Evolutionary conservation across 2,329 filamentous ascomycete genomes (phyloP).

Genomic region (Mollisiaceae sp.): DNA sequence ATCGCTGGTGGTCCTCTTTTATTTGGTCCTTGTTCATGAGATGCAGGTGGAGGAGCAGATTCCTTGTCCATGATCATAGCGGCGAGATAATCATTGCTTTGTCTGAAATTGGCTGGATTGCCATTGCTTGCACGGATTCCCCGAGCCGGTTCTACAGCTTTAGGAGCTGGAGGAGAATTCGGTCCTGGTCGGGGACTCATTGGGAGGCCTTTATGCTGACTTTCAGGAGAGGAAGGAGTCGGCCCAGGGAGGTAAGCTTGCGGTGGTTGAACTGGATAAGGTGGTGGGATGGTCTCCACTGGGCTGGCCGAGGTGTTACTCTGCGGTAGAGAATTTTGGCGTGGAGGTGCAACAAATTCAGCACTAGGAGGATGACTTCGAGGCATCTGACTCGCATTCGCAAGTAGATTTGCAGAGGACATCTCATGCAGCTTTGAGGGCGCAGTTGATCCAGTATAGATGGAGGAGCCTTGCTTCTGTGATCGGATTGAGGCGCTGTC

Average conservation of each 20-base stretch:
- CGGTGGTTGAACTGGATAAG: conserved; percentile 34
- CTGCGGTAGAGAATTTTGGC: conserved; percentile 53
- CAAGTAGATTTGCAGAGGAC: conserved; percentile 33
- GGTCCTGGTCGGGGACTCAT: conserved; percentile 21
- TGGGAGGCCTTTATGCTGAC: conserved; percentile 33
- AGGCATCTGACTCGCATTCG: conserved; percentile 37
- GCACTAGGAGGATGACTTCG: conserved; percentile 31
- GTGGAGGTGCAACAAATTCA: conserved; percentile 42
- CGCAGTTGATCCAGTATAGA: conserved; percentile 50
- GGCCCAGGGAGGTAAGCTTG: conserved; percentile 32
- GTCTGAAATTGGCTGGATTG: conserved; percentile 28
- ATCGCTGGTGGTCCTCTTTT: conserved; percentile 34
- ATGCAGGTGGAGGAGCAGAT: conserved; percentile 16
- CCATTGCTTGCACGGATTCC: conserved; percentile 27
- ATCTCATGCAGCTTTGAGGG: conserved; percentile 36
- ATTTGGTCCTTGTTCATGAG: neutral
- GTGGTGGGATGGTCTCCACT: conserved; percentile 41
- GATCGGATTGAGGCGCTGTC: conserved; percentile 63
- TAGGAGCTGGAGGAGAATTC: neutral
- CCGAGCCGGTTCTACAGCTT: conserved; percentile 11
- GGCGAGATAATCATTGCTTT: conserved; percentile 42
- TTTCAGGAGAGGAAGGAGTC: conserved; percentile 16
- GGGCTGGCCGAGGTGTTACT: conserved; percentile 48
- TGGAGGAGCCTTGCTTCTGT: conserved; percentile 52
- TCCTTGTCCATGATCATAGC: conserved; percentile 31